Evolutionary conservation across 352 stramenopile species (phyloP).

Genomic region (Phytophthora idaei): DNA sequence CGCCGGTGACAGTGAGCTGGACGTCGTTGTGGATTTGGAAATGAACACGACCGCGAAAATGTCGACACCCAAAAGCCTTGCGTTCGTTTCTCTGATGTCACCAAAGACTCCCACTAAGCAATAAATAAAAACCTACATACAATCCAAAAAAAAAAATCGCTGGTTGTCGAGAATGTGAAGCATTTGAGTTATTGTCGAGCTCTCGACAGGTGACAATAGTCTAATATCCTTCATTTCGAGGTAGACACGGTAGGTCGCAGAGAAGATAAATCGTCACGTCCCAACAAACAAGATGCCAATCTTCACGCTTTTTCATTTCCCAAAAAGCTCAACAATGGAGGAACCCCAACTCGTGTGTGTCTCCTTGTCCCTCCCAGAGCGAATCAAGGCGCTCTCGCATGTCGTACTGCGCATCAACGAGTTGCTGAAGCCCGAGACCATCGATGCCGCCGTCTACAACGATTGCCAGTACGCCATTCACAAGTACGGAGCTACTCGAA

Average conservation of each 20-base stretch:
- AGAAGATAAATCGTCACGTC: constrained; percentile 3
- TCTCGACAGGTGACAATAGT: neutral
- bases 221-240: neutral
- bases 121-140: neutral
- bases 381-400: constrained; percentile 15
- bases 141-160: too few species aligned
- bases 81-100: constrained; percentile 9
- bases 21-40: constrained; percentile 14
- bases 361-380: constrained; percentile 3
- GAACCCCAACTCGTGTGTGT: constrained; percentile 8
- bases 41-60: neutral
- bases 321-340: constrained; percentile 2
- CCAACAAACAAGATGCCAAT: neutral
- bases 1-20: constrained; percentile 17
- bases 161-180: too few species aligned
- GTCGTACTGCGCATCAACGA: constrained; percentile 15
- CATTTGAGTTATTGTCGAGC: neutral
- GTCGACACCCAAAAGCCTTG: neutral
- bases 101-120: constrained; percentile 5
- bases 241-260: constrained; percentile 7
- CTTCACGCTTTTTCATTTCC: constrained; percentile 2
- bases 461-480: constrained; percentile 29
- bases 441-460: constrained; percentile 31
- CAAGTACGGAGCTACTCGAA: constrained; percentile 12
- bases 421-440: constrained; percentile 23